Percentiles rank a stretch among this genome's conserved stretches.
These are phyloP conservation scores for Triangularia verruculosa DNA, from an alignment of 2,329 filamentous ascomycete genomes.

Conservation along the genomic window DNA sequence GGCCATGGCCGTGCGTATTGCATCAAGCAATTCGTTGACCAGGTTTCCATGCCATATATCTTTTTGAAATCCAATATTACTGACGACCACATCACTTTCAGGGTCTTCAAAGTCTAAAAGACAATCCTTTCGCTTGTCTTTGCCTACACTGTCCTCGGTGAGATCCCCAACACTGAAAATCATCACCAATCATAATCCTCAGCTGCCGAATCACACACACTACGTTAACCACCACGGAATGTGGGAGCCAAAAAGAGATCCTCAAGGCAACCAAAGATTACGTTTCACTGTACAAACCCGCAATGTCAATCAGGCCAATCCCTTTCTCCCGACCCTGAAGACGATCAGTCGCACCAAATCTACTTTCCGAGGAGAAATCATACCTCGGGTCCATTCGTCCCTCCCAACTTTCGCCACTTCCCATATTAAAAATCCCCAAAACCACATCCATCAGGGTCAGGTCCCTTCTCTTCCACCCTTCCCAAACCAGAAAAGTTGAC, in stretches of 20 bases:
- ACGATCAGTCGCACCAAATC: background rate
- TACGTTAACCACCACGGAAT: background rate
- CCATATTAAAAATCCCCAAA: background rate
- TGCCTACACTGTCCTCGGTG: no score
- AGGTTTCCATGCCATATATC: no score
- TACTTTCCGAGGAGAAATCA: background rate
- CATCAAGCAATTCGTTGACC: no score
- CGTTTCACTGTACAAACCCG: background rate
- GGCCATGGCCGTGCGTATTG: background rate
- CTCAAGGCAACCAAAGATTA: background rate
- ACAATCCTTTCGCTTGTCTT: no score
- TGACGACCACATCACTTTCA: no score
- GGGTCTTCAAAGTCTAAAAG: no score
- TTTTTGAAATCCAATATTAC: no score
- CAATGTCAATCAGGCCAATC: background rate
- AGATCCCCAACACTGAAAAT: no score
- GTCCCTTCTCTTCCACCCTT: background rate
- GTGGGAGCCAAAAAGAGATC: background rate
- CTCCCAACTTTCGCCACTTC: background rate
- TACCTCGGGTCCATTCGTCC: background rate
- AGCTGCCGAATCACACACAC: no score
- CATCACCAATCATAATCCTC: no score
- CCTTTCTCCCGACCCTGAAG: background rate
- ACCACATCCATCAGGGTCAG: background rate
- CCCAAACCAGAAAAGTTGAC: background rate